These are phyloP conservation scores for Magnusiomyces magnusii DNA, from an alignment of 1,139 yeast species.

Conservation along the genomic window DNA sequence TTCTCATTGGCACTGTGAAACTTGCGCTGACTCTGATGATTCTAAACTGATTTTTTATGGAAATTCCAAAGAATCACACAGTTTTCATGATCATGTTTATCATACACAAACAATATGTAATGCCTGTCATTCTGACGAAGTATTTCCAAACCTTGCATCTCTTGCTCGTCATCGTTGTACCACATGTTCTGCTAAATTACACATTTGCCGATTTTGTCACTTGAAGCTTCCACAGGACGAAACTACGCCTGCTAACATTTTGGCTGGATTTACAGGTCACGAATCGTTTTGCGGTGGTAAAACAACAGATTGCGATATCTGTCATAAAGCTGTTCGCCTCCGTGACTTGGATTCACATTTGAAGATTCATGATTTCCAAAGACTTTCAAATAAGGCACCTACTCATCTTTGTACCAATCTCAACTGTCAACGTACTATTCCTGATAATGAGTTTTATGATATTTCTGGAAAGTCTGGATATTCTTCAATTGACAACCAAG, in stretches of 20 bases:
- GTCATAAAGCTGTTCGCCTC: constrained; percentile 45
- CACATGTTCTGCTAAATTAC: constrained; percentile 45
- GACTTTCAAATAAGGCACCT: constrained; percentile 36
- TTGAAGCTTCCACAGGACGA: constrained; percentile 51
- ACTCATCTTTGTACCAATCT: constrained; percentile 43
- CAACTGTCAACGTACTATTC: constrained; percentile 41
- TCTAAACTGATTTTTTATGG: constrained; percentile 26
- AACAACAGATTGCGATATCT: constrained; percentile 56
- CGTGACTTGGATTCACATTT: constrained; percentile 52
- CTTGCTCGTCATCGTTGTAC: constrained; percentile 46
- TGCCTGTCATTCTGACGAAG: constrained; percentile 31
- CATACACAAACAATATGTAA: constrained; percentile 35
- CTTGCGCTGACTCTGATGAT: constrained; percentile 24
- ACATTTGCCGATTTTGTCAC: constrained; percentile 64
- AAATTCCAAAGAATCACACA: constrained; percentile 23
- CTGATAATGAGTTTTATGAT: constrained; percentile 12
- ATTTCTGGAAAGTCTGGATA: not conserved
- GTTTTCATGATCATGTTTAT: constrained; percentile 39
- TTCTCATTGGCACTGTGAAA: constrained; percentile 62
- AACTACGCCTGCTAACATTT: constrained; percentile 37
- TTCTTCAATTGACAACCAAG: not conserved
- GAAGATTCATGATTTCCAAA: constrained; percentile 47
- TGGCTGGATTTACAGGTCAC: constrained; percentile 45
- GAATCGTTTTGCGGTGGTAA: constrained; percentile 63
- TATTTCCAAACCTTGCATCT: constrained; percentile 32